Percentiles rank a stretch among this genome's conserved stretches.
phyloP scores from a whole-genome alignment of 306 rosid species.

The Trifolium subterraneum region DNA sequence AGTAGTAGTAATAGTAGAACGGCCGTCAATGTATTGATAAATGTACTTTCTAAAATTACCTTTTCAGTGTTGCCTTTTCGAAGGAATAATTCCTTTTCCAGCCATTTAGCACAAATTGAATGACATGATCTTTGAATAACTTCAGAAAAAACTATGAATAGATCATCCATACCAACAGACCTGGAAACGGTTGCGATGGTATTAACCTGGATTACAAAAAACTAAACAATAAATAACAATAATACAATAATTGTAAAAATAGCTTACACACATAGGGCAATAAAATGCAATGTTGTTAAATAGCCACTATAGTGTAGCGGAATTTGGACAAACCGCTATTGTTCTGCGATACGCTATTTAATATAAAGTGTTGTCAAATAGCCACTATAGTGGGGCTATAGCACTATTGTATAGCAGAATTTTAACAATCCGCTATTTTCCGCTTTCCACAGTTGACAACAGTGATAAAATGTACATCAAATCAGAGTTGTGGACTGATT shows the following conservation, averaged over 20 bases:
- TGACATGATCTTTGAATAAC: constrained; percentile 61
- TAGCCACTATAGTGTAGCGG: no score
- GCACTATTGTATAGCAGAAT: no score
- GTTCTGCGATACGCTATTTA: no score
- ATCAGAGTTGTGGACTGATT: constrained; percentile 2
- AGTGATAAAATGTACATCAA: neutral
- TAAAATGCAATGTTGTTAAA: no score
- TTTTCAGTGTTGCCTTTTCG: constrained; percentile 50
- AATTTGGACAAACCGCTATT: no score
- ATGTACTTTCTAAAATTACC: constrained; percentile 55
- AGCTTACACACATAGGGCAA: neutral
- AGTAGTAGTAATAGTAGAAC: constrained; percentile 20
- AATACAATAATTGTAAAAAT: constrained; percentile 9
- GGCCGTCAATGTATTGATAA: constrained; percentile 16
- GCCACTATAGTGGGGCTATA: no score
- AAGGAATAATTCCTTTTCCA: constrained; percentile 70
- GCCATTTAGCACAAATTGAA: constrained; percentile 74
- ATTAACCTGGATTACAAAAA: constrained; percentile 63
- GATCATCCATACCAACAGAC: constrained; percentile 52
- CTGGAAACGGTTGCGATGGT: constrained; percentile 50
- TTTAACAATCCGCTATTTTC: no score
- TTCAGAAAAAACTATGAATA: constrained; percentile 60
- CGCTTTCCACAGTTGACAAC: no score
- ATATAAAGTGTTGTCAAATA: no score
- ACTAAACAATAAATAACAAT: constrained; percentile 8